A percentile compares a stretch with the other conserved stretches of the same genome.
Evolutionary conservation across 805 yeast species (phyloP).

Genomic region (Martiniozyma abietophila): DNA sequence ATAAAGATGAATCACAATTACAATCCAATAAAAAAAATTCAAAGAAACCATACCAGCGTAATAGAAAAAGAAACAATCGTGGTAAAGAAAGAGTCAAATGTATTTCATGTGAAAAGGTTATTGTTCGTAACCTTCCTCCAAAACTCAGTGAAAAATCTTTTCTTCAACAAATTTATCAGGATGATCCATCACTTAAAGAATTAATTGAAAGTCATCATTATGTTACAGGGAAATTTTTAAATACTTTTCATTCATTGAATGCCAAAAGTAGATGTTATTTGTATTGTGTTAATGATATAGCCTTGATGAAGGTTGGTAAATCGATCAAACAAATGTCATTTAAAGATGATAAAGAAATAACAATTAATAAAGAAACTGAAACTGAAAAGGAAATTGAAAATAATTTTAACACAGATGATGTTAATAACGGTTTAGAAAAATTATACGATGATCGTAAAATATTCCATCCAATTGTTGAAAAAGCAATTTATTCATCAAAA

Average conservation of each 20-base stretch:
- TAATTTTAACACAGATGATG: not conserved
- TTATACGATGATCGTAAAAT: slow-evolving; percentile 14
- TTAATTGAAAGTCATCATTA: slow-evolving; percentile 24
- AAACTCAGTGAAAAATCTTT: slow-evolving; percentile 24
- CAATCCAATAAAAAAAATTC: not conserved
- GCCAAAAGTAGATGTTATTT: slow-evolving; percentile 34
- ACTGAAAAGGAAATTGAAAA: not conserved
- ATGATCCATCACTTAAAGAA: slow-evolving; percentile 2
- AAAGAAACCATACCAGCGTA: not conserved
- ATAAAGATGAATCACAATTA: too few species aligned
- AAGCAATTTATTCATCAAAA: slow-evolving; percentile 27
- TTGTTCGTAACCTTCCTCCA: slow-evolving; percentile 38
- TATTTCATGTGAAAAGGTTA: slow-evolving; percentile 20
- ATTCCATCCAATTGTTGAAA: slow-evolving; percentile 28
- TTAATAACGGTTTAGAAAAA: not conserved
- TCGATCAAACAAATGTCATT: slow-evolving; percentile 23
- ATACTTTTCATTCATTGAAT: slow-evolving; percentile 31
- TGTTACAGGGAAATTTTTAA: slow-evolving; percentile 32
- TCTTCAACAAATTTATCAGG: slow-evolving; percentile 1
- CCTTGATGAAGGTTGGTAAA: slow-evolving; percentile 23
- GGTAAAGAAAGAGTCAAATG: slow-evolving; percentile 1
- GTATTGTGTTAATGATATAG: slow-evolving; percentile 23
- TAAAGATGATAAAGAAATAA: slow-evolving; percentile 8
- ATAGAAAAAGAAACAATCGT: not conserved
- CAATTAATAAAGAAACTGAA: slow-evolving; percentile 1